Base-by-base conservation (phyloP, 495 filamentous ascomycete genomes). In the Podospora pseudopauciseta region DNA sequence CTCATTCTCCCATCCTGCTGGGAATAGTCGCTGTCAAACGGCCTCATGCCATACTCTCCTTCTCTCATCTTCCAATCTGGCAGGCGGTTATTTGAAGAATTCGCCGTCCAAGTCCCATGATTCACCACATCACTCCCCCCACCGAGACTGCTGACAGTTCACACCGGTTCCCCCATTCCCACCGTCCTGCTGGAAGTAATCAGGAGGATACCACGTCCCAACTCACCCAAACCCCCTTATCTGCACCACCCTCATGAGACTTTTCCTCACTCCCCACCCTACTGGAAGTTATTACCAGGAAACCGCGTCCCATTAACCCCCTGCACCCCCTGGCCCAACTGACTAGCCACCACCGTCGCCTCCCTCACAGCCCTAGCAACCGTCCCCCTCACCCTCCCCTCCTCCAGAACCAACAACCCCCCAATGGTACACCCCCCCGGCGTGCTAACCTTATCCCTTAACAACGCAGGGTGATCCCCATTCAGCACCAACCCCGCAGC, bases 381-480 rank as follows among this genome's bases (percentile, higher is more conserved):
- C 6, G 86, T 87, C 0, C 88, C 88, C 68, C 91, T 84, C 32
- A 93, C 88, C 1, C 85, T 81, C 2, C 89, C 90, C 71, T 94
- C 92, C 77, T 94, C 91, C 15, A 94, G 77, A 34, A 92, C 90
- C 66, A 92, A 70, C 71, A 93, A 72, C 3, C 92, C 91, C 1
- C 88, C 89, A 72, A 93, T 93, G 15, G 90, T 94, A 75, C 91
- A 93, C 2, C 91, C 91, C 5, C 91, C 91, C 0, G 91, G 91
- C 6, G 92, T 93, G 65, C 82, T 87, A 18, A 94, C 90, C 79
- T 92, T 92, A 65, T 94, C 91, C 64, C 87, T 82, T 61, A 94
- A 75, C 57, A 94, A 72, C 5, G 91, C 91, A 5, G 91, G 91
- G 73, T 93, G 91, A 70, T 93, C 90, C 6, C 91, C 91, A 57